Evolutionary conservation across 495 filamentous ascomycete species (phyloP).

Genomic region (Aspergillus nanangensis): DNA sequence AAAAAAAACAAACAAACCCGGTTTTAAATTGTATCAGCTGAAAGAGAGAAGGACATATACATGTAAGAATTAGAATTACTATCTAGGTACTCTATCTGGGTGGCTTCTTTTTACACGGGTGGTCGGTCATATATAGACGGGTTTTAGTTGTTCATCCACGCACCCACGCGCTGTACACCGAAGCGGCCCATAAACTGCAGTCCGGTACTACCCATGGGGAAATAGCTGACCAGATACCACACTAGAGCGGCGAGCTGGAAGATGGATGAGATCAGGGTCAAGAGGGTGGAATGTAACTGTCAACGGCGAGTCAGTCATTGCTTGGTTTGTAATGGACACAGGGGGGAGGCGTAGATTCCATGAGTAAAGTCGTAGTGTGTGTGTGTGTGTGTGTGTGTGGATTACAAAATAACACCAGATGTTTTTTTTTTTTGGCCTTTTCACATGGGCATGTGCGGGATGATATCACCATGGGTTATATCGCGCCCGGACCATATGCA

Average conservation of each 20-base stretch:
- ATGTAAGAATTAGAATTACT: too few species aligned
- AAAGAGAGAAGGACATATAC: too few species aligned
- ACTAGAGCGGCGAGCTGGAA: conserved; percentile 75
- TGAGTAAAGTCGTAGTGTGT: too few species aligned
- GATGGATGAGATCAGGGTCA: conserved; percentile 79
- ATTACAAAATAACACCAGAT: not conserved
- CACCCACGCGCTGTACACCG: conserved; percentile 74
- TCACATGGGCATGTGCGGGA: not conserved
- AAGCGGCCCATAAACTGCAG: conserved; percentile 82
- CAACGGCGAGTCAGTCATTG: conserved; percentile 9
- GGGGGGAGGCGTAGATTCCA: too few species aligned
- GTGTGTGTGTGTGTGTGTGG: too few species aligned
- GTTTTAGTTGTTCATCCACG: too few species aligned
- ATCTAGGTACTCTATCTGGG: too few species aligned
- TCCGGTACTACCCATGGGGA: conserved; percentile 91
- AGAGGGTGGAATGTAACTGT: conserved; percentile 72
- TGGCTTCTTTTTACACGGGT: too few species aligned
- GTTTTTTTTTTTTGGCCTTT: not conserved
- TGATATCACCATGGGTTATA: not conserved
- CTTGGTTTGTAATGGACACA: too few species aligned
- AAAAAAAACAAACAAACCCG: too few species aligned
- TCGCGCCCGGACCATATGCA: not conserved
- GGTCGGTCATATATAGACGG: too few species aligned
- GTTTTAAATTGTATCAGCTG: too few species aligned
- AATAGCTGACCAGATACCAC: conserved; percentile 98